phyloP scores from a whole-genome alignment of 1,284 basidiomycete species.

The Cerioporus squamosus region DNA sequence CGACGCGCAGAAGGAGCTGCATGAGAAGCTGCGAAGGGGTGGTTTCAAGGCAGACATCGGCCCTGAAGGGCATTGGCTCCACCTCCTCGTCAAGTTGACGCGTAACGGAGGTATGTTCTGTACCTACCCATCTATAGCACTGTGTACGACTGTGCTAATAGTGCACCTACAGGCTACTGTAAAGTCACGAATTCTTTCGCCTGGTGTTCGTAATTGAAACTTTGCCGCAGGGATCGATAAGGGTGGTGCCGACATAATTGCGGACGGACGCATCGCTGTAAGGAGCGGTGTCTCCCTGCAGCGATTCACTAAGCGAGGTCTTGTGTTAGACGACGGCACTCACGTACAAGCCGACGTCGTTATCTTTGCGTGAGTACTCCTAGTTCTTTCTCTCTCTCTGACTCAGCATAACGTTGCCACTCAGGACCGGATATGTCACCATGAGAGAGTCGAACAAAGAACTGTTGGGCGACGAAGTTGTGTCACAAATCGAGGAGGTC shows the following conservation, averaged over 20 bases:
- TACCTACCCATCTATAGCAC: neutral
- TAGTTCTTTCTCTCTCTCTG: conserved; percentile 29
- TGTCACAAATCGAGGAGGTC: conserved; percentile 45
- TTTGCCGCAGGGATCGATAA: conserved; percentile 36
- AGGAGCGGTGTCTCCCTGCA: conserved; percentile 63
- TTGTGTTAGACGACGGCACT: conserved; percentile 67
- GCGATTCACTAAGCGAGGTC: conserved; percentile 51
- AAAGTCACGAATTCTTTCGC: no score
- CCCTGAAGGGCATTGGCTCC: conserved; percentile 54
- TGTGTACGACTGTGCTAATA: no score
- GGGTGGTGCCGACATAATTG: conserved; percentile 52
- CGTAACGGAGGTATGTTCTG: conserved; percentile 19
- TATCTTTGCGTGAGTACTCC: conserved; percentile 50
- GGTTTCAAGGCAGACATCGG: conserved; percentile 64
- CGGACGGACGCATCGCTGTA: conserved; percentile 73
- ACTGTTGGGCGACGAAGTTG: conserved; percentile 52
- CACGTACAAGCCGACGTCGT: conserved; percentile 68
- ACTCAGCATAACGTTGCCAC: no score
- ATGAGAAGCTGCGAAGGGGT: conserved; percentile 56
- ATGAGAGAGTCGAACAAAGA: conserved; percentile 41
- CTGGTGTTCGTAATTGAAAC: no score
- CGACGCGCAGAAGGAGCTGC: conserved; percentile 45
- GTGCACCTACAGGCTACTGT: no score
- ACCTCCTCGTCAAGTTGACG: conserved; percentile 39
- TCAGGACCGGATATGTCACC: conserved; percentile 42